Evolutionary conservation across 192 early-diverging fungal genomes (phyloP).

Genomic region (Mortierella antarctica): DNA sequence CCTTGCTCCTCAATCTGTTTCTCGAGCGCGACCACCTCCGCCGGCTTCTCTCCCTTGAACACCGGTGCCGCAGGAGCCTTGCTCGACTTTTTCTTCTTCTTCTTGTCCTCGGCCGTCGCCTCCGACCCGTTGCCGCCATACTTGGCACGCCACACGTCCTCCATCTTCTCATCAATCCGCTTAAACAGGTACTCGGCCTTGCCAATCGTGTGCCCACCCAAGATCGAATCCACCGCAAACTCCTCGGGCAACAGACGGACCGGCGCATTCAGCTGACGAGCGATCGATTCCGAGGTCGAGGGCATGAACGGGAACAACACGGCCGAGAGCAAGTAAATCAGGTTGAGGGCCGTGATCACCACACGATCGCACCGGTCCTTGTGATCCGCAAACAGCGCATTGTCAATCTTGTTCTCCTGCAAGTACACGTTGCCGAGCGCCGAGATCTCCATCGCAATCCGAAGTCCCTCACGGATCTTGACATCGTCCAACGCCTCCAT

Average conservation of each 20-base stretch:
- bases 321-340: constrained; percentile 90
- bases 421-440: constrained; percentile 94
- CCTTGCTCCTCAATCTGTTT: constrained; percentile 65
- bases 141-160: constrained; percentile 78
- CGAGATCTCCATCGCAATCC: constrained; percentile 93
- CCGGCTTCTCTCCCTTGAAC: constrained; percentile 60
- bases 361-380: constrained; percentile 89
- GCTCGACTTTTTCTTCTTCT: constrained; percentile 49
- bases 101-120: constrained; percentile 35
- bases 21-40: constrained; percentile 63
- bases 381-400: constrained; percentile 82
- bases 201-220: constrained; percentile 84
- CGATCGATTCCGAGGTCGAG: constrained; percentile 80
- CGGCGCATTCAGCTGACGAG: constrained; percentile 87
- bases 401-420: constrained; percentile 94
- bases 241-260: constrained; percentile 79
- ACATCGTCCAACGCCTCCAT: constrained; percentile 82
- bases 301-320: constrained; percentile 96
- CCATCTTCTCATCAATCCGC: constrained; percentile 87
- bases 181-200: constrained; percentile 93
- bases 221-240: constrained; percentile 77
- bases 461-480: constrained; percentile 86
- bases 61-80: constrained; percentile 50
- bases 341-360: constrained; percentile 82
- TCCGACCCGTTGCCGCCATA: constrained; percentile 77